Evolutionary conservation across 1,139 yeast species (phyloP), one percentile per base, ranked within the genome.

Genomic region (Suhomyces taliae): DNA sequence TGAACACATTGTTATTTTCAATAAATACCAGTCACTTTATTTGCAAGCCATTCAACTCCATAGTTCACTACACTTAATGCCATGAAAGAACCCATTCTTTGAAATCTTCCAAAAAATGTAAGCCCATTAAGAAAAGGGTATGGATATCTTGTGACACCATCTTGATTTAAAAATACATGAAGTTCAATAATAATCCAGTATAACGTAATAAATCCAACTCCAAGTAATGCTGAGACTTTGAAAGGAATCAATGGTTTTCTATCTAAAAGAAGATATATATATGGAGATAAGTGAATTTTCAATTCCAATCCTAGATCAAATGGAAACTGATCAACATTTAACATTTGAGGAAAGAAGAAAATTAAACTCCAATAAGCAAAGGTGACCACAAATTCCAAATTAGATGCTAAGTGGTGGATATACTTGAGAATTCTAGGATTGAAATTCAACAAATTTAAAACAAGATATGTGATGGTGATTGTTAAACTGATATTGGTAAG

Each of bases 201-300:
- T 8, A 37, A 7, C 5, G 35, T 27, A 27, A 49, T 34, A 33
- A 32, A 48, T 8, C 19, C 39, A 1, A 42, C 12, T 7, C 52
- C 40, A 9, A 36, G 36, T 2, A 41, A 7, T 5, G 44, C 37
- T 12, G 51, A 42, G 10, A 19, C 24, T 12, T 36, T 36, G 19
- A 46, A 43, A 19, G 44, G 19, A 8, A 48, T 36, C 12, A 9
- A 12, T 3, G 47, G 47, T 24, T 46, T 46, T 11, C 45, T 34
- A 14, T 51, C 49, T n/a, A 54, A 37, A 9, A 47, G 24, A 38
- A 55, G 46, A 29, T 47, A 48, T 2, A 46, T 32, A 37, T 59
- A 64, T 2, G 69, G 69, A 27, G 61, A 48, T 27, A 64, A 47
- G 46, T 65, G 69, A 26, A 61, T 60, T 41, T 59, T 52, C 32